Evolutionary conservation across 2,329 filamentous ascomycete genomes (phyloP), one percentile per base, ranked within the genome.

Genomic region (Amauroascus verrucosus): DNA sequence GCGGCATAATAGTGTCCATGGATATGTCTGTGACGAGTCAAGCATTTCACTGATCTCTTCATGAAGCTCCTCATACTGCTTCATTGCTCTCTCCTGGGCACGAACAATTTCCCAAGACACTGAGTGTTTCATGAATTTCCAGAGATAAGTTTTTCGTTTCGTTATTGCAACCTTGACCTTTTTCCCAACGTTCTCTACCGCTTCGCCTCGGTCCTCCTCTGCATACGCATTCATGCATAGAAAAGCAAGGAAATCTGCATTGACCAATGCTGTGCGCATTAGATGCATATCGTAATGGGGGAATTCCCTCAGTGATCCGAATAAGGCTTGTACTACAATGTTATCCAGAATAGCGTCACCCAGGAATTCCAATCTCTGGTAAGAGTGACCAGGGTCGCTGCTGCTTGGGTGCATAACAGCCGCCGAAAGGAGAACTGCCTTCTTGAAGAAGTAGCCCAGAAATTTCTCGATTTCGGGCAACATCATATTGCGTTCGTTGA

Each of bases 321-420:
- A 85, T 5, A 91, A 70, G n/a, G 70, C 74, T 0, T 71, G 73
- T 6, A 87, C 81, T 47, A 96, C 73, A 53, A 95, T 73, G 60
- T 82, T 78, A 67, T 97, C 91, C 0, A 97, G 79, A 1, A 96
- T 74, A 0, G 88, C 80, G 61, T 97, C 91, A 0, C 91, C 91
- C 0, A 96, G 72, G 62, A 93, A 95, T 63, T 96, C 91, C 0
- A 96, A 77, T 0, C 89, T 80, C 59, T 96, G 86, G 61, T 83
- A 82, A 0, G 77, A 78, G 33, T 70, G 67, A 11, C 73, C 73
- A 3, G 76, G 72, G 14, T 70, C 67, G 28, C 72, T 73, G 48
- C 74, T 76, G 0, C 86, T 90, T 0, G 81, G 73, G 63, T 96
- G 90, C 0, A 89, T 95, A 48, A 91, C 74, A 1, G 90, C 86